These are phyloP conservation scores for Brettanomyces nanus DNA, from an alignment of 805 yeast genomes.

Conservation along the genomic window DNA sequence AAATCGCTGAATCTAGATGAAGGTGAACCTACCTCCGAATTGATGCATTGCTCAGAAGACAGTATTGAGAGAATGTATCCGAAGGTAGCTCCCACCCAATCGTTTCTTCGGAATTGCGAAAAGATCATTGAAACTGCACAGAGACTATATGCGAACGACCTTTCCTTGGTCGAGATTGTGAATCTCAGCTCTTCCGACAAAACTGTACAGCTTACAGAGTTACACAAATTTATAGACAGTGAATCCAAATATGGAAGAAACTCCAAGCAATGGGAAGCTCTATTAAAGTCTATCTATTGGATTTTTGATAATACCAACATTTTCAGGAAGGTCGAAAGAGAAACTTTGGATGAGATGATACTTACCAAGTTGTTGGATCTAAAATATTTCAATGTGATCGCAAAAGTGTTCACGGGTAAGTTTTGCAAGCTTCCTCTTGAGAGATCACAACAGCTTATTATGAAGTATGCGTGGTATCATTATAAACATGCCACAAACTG, in stretches of 20 bases:
- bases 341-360: constrained; percentile 16
- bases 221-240: constrained; percentile 19
- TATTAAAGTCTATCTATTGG: constrained; percentile 23
- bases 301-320: constrained; percentile 18
- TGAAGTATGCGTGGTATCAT: constrained; percentile 19
- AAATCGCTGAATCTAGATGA: constrained; percentile 8
- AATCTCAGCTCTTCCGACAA: constrained; percentile 12
- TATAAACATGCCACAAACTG: constrained; percentile 24
- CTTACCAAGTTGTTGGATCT: constrained; percentile 16
- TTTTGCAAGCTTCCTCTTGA: constrained; percentile 14
- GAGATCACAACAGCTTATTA: constrained; percentile 7
- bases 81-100: constrained; percentile 10
- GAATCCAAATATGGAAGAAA: constrained; percentile 15
- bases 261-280: constrained; percentile 16
- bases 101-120: constrained; percentile 10
- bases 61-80: constrained; percentile 5
- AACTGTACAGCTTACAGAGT: constrained; percentile 17
- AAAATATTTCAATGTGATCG: constrained; percentile 13
- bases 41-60: neutral
- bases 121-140: constrained; percentile 22
- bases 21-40: neutral
- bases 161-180: constrained; percentile 20
- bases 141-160: constrained; percentile 19
- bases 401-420: constrained; percentile 10
- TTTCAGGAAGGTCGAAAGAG: constrained; percentile 17